phyloP scores from a whole-genome alignment of 352 stramenopile genomes.

The Thalassiosira hispida region DNA sequence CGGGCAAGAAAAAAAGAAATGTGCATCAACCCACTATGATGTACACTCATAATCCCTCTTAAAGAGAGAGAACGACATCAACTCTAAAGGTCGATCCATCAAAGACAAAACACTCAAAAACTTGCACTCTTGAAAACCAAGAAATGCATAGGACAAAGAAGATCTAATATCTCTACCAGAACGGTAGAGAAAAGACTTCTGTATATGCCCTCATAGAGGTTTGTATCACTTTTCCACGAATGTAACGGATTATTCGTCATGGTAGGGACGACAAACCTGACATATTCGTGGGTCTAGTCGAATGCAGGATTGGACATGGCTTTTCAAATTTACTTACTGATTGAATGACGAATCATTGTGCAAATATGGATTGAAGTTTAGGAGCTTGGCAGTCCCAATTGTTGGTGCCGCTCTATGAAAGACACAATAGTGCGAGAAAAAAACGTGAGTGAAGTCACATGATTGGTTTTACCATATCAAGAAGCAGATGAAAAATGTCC shows the following conservation, averaged over 20 bases:
- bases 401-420: background rate
- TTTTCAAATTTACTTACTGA: background rate
- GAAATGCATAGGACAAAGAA: slow-evolving; percentile 14
- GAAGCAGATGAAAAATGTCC: slow-evolving; percentile 30
- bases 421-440: background rate
- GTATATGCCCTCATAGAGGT: background rate
- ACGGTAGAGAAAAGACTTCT: slow-evolving; percentile 14
- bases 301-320: too few species aligned
- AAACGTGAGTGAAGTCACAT: slow-evolving; percentile 6
- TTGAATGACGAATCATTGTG: background rate
- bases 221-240: slow-evolving; percentile 51
- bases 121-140: slow-evolving; percentile 27
- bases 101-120: slow-evolving; percentile 36
- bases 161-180: slow-evolving; percentile 19
- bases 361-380: too few species aligned
- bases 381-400: background rate
- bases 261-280: slow-evolving; percentile 38
- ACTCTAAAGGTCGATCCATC: slow-evolving; percentile 55
- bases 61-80: slow-evolving; percentile 40
- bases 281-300: slow-evolving; percentile 50
- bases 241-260: slow-evolving; percentile 54
- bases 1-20: slow-evolving; percentile 2
- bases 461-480: background rate
- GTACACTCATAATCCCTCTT: slow-evolving; percentile 13
- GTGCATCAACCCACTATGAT: slow-evolving; percentile 55